A percentile compares a stretch with the other conserved stretches of the same genome.
These are phyloP conservation scores for Coprinellus aureogranulatus DNA, from an alignment of 768 basidiomycete species.

Conservation along the genomic window DNA sequence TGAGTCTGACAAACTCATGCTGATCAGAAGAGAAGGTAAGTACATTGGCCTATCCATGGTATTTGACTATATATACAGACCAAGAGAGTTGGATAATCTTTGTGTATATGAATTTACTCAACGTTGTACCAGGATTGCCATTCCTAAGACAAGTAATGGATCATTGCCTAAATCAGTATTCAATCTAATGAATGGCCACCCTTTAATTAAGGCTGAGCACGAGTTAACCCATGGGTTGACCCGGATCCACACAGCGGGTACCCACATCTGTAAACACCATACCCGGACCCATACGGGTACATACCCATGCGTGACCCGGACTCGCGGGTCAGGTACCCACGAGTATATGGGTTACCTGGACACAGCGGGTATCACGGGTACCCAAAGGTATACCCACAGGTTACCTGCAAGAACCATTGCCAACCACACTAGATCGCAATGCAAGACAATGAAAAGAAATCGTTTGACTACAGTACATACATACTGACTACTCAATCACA, in stretches of 20 bases:
- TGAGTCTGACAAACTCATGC: too few species aligned
- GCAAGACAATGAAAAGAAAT: background rate
- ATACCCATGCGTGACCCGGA: conserved; percentile 12
- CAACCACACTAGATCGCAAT: too few species aligned
- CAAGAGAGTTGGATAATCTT: conserved; percentile 16
- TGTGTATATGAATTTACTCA: conserved; percentile 28
- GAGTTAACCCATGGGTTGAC: conserved; percentile 12
- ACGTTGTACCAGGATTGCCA: background rate
- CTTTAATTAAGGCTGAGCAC: conserved; percentile 12
- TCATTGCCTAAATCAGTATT: background rate
- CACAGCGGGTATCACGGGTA: background rate
- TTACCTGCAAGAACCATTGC: background rate
- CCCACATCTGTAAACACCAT: background rate
- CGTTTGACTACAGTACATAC: background rate
- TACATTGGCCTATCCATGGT: too few species aligned
- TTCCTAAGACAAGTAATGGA: background rate
- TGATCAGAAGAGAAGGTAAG: too few species aligned
- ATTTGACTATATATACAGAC: conserved; percentile 22
- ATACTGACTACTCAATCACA: background rate
- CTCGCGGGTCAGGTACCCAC: conserved; percentile 10
- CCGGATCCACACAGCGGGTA: conserved; percentile 12
- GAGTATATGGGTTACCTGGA: background rate
- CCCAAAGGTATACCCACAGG: conserved; percentile 5
- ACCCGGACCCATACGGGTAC: conserved; percentile 10
- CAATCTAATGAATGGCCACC: conserved; percentile 10